Conservation (phyloP, 768 basidiomycete genomes). For the Pulveroboletus ravenelii region DNA sequence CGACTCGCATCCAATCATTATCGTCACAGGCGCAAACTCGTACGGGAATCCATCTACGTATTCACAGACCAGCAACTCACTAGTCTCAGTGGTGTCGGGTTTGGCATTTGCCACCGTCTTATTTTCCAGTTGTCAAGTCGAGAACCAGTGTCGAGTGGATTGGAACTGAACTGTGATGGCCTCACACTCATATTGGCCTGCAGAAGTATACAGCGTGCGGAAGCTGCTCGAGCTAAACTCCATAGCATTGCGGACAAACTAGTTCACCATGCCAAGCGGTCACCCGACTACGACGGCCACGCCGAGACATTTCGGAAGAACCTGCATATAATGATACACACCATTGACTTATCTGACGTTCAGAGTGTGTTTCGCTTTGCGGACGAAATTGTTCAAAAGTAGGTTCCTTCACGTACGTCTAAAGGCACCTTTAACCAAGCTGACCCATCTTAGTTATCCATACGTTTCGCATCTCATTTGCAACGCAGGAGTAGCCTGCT, state of each 20-base stretch:
- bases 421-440: not conserved
- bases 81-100: conserved; percentile 73
- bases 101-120: conserved; percentile 77
- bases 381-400: conserved; percentile 51
- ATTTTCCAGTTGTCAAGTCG: conserved; percentile 63
- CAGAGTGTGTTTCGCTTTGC: conserved; percentile 60
- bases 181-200: conserved; percentile 80
- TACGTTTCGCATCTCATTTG: conserved; percentile 78
- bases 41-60: conserved; percentile 25
- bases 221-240: conserved; percentile 54
- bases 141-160: conserved; percentile 18
- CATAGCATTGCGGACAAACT: conserved; percentile 50
- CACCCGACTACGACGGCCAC: conserved; percentile 44
- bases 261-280: conserved; percentile 35
- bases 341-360: conserved; percentile 61
- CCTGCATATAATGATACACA: conserved; percentile 54
- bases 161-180: conserved; percentile 40
- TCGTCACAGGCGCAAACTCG: conserved; percentile 73
- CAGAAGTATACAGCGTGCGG: conserved; percentile 59
- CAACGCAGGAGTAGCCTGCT: conserved; percentile 72
- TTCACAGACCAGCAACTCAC: conserved; percentile 5
- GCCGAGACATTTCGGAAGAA: conserved; percentile 55
- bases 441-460: conserved; percentile 49
- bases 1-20: conserved; percentile 41
- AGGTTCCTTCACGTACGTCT: conserved; percentile 17